Evolutionary conservation across 495 filamentous ascomycete genomes (phyloP), one percentile per base, ranked within the genome.

Genomic region (Filosporella fistucella): DNA sequence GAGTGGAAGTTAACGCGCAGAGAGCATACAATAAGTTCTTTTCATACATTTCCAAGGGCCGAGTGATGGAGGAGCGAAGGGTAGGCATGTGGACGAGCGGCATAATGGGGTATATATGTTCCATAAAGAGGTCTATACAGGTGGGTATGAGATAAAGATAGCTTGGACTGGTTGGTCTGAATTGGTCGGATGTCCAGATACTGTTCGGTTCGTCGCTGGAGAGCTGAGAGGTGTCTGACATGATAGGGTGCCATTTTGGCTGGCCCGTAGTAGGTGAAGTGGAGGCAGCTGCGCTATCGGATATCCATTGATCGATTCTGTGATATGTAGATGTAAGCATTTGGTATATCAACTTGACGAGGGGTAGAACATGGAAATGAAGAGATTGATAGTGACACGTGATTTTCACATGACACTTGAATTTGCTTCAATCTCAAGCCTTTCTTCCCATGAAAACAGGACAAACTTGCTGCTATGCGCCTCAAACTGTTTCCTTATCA

Each of bases 91-190:
- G 64, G 8, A 70, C 33, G 14, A 70, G 59, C 11, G 66, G 66
- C 49, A 70, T 69, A 1, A 67, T 70, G 20, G 66, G 68, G 22
- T 60, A 59, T 20, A 70, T 67, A 28, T 59, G 52, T 45, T 67
- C 65, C 29, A 67, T 63, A 52, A 70, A 70, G 20, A 66, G 65
- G 10, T 52, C 48, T 23, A 63, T 54, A 42, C 68, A 70, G 46
- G 58, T 59, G 32, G 59, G 59, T 8, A 67, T 58, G 7, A 65
- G 54, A 38, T 62, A 29, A 28, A 60, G 54, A 33, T 64, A 56
- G 46, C 55, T 60, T 21, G 52, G 53, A 24, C 49, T 51, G 17
- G 51, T 58, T 4, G 63, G 59, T 21, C 47, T 44, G 34, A 50
- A 61, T 32, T 63, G 60, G 20, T 56, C 61, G 11, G 47, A 56